Base-by-base conservation (phyloP, 2,329 filamentous ascomycete genomes). In the Rutstroemia sp. region DNA sequence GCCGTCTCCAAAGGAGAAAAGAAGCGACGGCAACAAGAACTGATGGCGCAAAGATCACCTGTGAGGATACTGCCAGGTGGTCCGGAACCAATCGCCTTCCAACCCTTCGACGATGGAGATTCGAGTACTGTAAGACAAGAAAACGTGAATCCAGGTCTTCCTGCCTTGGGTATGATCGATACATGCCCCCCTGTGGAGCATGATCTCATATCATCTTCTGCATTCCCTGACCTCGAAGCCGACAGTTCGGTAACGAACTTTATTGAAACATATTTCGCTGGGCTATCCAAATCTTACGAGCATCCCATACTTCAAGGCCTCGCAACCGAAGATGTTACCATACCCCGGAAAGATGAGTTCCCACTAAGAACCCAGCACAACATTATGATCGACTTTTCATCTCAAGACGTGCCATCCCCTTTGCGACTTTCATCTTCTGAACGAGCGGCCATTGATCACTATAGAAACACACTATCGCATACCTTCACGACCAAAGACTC, bases 401-500 rank as follows among this genome's bases (percentile, higher is more conserved):
- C 30, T 30, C 25, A 39, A 5, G 34, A 46, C 30, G 16, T 18
- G n/a, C 34, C 44, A 19, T 34, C 9, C n/a, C 21, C 37, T 2
- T 18, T 49, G 9, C 38, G 49, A 25, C 52, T 54, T 37, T 54
- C 52, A 16, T 8, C 34, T 5, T 49, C 37, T 12, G 45, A 54
- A 37, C 21, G 42, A 34, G 25, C 9, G n/a, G 52, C 45, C 3
- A 38, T 54, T 9, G 37, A 41, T 16, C 44, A 54, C 10, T 54
- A 54, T n/a, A 37, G 18, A 9, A 16, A 46, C 27, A 39, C 21
- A 4, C 44, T 54, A 14, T 54, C 44, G 16, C 12, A 27, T 3
- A 54, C 25, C 23, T 54, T 49, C 14, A 37, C 45, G 23, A 49
- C 52, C 3, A 54, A 54, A 21, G 19, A 42, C 12, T 45, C 45